Percentiles rank a stretch among this genome's conserved stretches.
Evolutionary conservation across 192 early-diverging fungal genomes (phyloP).

Genomic region (Allomyces macrogynus): DNA sequence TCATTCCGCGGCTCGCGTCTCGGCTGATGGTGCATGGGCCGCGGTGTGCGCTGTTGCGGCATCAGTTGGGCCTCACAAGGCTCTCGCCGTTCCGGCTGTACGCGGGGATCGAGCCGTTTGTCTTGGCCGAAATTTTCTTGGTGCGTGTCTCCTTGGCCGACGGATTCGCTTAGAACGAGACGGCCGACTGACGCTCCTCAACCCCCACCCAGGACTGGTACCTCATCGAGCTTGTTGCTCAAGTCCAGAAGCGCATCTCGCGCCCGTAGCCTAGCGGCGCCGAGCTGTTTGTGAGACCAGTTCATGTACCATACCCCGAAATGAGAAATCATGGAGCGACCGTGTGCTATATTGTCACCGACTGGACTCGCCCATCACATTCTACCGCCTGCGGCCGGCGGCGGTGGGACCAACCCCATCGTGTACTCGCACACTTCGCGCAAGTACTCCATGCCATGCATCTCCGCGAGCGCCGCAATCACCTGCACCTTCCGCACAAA

Average conservation of each 20-base stretch:
- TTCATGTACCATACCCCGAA: neutral
- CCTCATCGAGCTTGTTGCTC: neutral
- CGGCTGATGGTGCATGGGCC: neutral
- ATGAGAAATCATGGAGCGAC: neutral
- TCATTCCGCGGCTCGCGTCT: neutral
- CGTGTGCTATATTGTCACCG: no score
- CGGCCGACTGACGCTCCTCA: no score
- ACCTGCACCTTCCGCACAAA: slow-evolving; percentile 34
- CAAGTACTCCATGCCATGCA: slow-evolving; percentile 32
- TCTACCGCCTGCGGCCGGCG: slow-evolving; percentile 3
- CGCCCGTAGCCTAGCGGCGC: neutral
- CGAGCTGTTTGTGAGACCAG: neutral
- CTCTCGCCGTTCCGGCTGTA: neutral
- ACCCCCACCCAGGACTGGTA: neutral
- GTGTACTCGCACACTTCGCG: slow-evolving; percentile 35
- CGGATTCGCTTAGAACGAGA: no score
- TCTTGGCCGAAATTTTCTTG: neutral
- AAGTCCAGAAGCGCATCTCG: neutral
- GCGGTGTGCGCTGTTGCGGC: neutral
- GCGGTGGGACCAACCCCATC: neutral
- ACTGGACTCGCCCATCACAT: neutral
- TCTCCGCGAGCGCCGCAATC: slow-evolving; percentile 38
- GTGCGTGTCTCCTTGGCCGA: no score
- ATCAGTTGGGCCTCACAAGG: neutral
- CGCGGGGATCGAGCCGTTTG: neutral